A percentile compares a stretch with the other conserved stretches of the same genome.
Conservation (phyloP, 352 stramenopile species). For the Phytophthora rubi region DNA sequence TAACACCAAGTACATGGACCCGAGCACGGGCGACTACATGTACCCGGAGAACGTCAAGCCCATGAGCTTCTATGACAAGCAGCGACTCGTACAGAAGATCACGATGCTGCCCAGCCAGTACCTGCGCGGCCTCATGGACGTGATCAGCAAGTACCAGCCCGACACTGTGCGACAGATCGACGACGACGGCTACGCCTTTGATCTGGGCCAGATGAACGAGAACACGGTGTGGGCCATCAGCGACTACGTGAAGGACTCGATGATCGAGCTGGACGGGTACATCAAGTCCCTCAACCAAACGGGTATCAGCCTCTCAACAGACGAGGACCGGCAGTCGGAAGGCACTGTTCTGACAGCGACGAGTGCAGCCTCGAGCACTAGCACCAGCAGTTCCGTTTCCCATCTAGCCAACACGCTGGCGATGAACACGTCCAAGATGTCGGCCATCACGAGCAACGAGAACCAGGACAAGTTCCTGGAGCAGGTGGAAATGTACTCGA, state of each 20-base stretch:
- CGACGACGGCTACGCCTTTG: constrained; percentile 88
- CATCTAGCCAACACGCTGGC: constrained; percentile 48
- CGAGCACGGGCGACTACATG: constrained; percentile 81
- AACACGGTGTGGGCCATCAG: constrained; percentile 90
- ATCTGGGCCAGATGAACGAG: constrained; percentile 89
- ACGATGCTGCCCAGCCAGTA: constrained; percentile 87
- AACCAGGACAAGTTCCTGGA: constrained; percentile 89
- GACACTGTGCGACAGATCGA: constrained; percentile 88
- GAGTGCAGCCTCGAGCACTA: constrained; percentile 10
- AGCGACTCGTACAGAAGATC: constrained; percentile 87
- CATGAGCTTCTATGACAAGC: constrained; percentile 88
- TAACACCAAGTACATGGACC: constrained; percentile 77
- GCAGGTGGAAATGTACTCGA: constrained; percentile 90
- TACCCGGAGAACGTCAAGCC: constrained; percentile 85
- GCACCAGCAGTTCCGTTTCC: constrained; percentile 9
- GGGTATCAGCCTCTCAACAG: constrained; percentile 37
- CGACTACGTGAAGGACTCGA: constrained; percentile 88
- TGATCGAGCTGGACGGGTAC: constrained; percentile 87
- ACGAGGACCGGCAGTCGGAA: constrained; percentile 26
- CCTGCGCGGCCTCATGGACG: constrained; percentile 83
- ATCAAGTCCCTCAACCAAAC: constrained; percentile 73
- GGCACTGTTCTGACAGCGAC: constrained; percentile 24
- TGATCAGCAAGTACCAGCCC: constrained; percentile 90
- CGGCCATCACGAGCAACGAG: constrained; percentile 70
- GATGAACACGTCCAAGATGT: constrained; percentile 77